Base-by-base conservation (phyloP, 306 rosid genomes). In the Mimosa pudica region DNA sequence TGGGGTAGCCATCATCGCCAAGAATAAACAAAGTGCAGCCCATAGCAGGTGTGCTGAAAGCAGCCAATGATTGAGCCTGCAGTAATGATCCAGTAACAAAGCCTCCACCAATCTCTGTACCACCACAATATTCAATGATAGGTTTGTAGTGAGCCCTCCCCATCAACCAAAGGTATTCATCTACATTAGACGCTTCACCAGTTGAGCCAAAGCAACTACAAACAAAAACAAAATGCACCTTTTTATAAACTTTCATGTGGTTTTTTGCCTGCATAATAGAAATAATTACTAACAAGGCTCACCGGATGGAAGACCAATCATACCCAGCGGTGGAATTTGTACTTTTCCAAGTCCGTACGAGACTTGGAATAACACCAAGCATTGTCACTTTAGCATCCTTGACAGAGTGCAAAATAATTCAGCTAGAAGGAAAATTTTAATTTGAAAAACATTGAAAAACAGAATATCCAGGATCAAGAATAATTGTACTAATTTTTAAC, bases 121-220 rank as follows among this genome's bases (percentile, higher is more conserved):
- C 98, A 73, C 98, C 98, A 82, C 98, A 94, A 84, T 89, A 91
- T 84, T 94, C 98, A 66, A 92, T 91, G 67, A 94, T 32, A 83
- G 98, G 97, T 89, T 92, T 91, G 91, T 94, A 94, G 84, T 20
- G 18, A 75, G 97, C 97, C 86, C 97, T 92, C 82, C 97, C 97
- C 97, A 92, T 94, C 83, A 94, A 89, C 98, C 98, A 94, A 63
- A 94, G 89, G 88, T 91, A 90, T 84, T 94, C 98, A 79, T 94
- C 97, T 24, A 92, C 88, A 85, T 83, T 92, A 70, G 98, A 94
- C 82, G 98, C 95, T 84, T 94, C 98, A 52, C 98, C 98, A 3
- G 94, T 88, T 83, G 98, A 94, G 63, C 89, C 85, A 89, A 94
- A 94, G 88, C 97, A 94, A 78, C 98, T 94, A 71, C 66, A 80